These are phyloP conservation scores for Quaeritorhiza haematococci DNA, from an alignment of 371 early-diverging fungal species.

Conservation along the genomic window DNA sequence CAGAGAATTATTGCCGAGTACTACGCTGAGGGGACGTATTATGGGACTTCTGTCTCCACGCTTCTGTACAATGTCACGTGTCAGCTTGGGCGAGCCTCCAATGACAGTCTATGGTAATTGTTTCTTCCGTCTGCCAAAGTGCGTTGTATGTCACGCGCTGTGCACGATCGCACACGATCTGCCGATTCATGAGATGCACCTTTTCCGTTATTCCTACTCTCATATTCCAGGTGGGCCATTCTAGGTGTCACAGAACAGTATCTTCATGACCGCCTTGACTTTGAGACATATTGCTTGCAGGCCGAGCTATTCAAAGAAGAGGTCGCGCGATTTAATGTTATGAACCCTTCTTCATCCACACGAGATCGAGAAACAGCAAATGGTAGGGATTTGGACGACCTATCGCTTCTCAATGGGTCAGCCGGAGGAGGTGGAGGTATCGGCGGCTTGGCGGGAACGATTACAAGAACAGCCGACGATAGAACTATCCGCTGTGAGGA, in stretches of 20 bases:
- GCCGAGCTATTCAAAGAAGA: slow-evolving; percentile 56
- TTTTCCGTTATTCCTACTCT: too few relatives aligned
- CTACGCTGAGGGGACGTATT: slow-evolving; percentile 52
- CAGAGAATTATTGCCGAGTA: slow-evolving; percentile 47
- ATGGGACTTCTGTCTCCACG: slow-evolving; percentile 52
- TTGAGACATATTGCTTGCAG: slow-evolving; percentile 47
- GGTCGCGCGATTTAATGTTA: slow-evolving; percentile 18
- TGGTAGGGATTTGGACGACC: slow-evolving; percentile 4
- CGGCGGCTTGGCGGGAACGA: not conserved
- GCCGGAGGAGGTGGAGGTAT: not conserved
- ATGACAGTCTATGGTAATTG: slow-evolving; percentile 55
- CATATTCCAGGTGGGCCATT: slow-evolving; percentile 56
- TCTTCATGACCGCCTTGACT: slow-evolving; percentile 58
- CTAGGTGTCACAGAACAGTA: slow-evolving; percentile 68
- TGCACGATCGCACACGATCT: not conserved
- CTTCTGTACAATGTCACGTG: slow-evolving; percentile 50
- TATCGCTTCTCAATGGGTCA: slow-evolving; percentile 9
- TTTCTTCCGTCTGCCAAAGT: not conserved
- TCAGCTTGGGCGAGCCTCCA: slow-evolving; percentile 53
- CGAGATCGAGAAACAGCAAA: not conserved
- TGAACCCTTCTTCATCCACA: slow-evolving; percentile 2
- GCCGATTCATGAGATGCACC: not conserved
- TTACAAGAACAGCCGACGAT: slow-evolving; percentile 19
- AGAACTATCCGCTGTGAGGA: slow-evolving; percentile 34
- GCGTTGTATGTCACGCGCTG: not conserved